Evolutionary conservation across 78 protist species (phyloP).

Genomic region (Creolimax fragrantissima): DNA sequence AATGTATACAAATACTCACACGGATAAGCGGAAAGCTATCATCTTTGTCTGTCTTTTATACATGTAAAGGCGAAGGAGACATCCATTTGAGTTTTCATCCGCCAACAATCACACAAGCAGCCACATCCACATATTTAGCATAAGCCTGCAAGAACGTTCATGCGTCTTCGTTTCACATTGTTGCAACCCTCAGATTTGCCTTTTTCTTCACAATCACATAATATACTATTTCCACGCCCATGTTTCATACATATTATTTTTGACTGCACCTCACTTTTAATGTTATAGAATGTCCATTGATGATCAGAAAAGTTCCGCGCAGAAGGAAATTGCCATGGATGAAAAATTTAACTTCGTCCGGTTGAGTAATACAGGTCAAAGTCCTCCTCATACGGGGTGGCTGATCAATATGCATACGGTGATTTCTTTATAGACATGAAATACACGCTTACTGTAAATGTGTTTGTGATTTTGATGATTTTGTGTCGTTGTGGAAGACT

Average conservation of each 20-base stretch:
- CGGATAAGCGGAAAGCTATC: no score
- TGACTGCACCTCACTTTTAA: neutral
- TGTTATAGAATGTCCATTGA: neutral
- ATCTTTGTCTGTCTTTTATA: no score
- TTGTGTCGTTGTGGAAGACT: conserved; percentile 11
- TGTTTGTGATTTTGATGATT: neutral
- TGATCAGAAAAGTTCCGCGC: neutral
- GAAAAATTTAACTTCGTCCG: neutral
- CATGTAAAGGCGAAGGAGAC: no score
- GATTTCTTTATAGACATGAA: neutral
- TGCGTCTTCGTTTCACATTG: neutral
- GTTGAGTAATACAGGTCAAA: neutral
- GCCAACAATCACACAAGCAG: neutral
- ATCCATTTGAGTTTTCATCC: neutral
- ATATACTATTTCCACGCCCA: neutral
- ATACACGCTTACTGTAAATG: neutral
- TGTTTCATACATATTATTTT: neutral
- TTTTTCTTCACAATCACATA: neutral
- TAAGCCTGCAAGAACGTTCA: neutral
- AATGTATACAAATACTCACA: no score
- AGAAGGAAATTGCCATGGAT: neutral
- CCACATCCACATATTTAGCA: neutral
- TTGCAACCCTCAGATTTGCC: neutral
- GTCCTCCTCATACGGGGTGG: conserved; percentile 37
- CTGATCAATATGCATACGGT: conserved; percentile 39